Conservation (phyloP, 2,329 filamentous ascomycete species). For the Epichloe gansuensis region DNA sequence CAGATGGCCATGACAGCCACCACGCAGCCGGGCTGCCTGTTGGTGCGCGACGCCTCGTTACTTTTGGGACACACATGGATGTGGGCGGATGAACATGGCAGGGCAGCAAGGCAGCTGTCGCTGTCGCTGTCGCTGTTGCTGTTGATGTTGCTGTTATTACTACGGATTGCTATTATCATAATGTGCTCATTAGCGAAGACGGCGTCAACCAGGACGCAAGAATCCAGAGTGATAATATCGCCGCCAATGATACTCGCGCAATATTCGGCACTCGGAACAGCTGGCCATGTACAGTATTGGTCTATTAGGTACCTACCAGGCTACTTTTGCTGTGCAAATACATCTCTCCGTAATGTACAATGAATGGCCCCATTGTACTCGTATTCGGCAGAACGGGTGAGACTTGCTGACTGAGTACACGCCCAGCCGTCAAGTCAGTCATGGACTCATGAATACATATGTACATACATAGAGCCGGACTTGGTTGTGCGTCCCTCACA, state of each 20-base stretch:
- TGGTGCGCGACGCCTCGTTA: background rate
- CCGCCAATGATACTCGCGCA: too few relatives aligned
- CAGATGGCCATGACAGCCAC: background rate
- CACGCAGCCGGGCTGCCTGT: background rate
- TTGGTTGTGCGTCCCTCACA: background rate
- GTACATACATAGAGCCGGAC: background rate
- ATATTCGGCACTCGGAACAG: too few relatives aligned
- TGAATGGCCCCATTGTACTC: background rate
- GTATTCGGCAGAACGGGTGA: conserved; percentile 1
- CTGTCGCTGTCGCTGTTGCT: background rate
- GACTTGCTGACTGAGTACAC: background rate
- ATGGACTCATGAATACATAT: background rate
- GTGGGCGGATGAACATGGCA: too few relatives aligned
- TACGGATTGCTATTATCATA: too few relatives aligned
- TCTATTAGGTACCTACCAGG: too few relatives aligned
- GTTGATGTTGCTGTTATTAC: background rate
- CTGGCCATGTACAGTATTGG: background rate
- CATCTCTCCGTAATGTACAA: too few relatives aligned
- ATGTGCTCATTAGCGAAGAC: too few relatives aligned
- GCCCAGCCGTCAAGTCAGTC: background rate
- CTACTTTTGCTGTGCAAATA: too few relatives aligned
- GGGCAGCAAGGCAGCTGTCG: background rate
- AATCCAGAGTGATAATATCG: too few relatives aligned
- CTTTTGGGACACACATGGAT: background rate
- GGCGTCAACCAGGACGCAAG: too few relatives aligned